Percentiles rank a stretch among this genome's conserved stretches.
Evolutionary conservation across 768 basidiomycete genomes (phyloP).

Genomic region (Lentinula guzmanii): DNA sequence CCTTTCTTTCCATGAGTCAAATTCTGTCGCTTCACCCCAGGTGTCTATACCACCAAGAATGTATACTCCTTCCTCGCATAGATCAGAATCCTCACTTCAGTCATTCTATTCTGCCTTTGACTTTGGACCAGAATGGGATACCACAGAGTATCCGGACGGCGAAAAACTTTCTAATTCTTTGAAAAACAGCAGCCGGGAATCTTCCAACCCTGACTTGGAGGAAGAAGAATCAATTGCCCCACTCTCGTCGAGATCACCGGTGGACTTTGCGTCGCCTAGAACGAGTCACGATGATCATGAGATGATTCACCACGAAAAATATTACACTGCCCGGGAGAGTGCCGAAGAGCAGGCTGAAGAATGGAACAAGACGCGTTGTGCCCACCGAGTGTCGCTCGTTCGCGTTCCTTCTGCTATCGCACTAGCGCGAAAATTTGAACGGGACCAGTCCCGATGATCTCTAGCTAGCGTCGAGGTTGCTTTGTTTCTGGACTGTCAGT

Average conservation of each 20-base stretch:
- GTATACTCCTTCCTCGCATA: slow-evolving; percentile 21
- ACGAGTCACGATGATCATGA: slow-evolving; percentile 12
- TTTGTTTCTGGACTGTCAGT: not conserved
- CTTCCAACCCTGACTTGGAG: slow-evolving; percentile 19
- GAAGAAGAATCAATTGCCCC: not conserved
- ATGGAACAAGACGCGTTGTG: slow-evolving; percentile 81
- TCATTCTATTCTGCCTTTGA: slow-evolving; percentile 71
- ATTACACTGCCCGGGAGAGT: slow-evolving; percentile 38
- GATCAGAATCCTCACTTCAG: slow-evolving; percentile 42
- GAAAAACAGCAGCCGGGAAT: slow-evolving; percentile 25
- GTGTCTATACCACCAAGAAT: slow-evolving; percentile 13
- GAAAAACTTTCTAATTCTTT: slow-evolving; percentile 29
- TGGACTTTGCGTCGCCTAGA: slow-evolving; percentile 7
- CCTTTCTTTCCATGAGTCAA: slow-evolving; percentile 24
- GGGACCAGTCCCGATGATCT: not conserved
- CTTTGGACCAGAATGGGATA: slow-evolving; percentile 42
- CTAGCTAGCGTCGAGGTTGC: not conserved
- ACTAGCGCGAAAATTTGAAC: slow-evolving; percentile 18
- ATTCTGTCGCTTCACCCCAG: slow-evolving; percentile 8
- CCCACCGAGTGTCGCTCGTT: slow-evolving; percentile 80
- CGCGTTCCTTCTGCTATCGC: slow-evolving; percentile 55
- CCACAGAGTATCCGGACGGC: slow-evolving; percentile 23
- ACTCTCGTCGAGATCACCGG: not conserved
- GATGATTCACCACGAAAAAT: slow-evolving; percentile 35
- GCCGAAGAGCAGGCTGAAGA: slow-evolving; percentile 75